Conservation (phyloP, 1,284 basidiomycete species). For the Rhodotorula sp. region DNA sequence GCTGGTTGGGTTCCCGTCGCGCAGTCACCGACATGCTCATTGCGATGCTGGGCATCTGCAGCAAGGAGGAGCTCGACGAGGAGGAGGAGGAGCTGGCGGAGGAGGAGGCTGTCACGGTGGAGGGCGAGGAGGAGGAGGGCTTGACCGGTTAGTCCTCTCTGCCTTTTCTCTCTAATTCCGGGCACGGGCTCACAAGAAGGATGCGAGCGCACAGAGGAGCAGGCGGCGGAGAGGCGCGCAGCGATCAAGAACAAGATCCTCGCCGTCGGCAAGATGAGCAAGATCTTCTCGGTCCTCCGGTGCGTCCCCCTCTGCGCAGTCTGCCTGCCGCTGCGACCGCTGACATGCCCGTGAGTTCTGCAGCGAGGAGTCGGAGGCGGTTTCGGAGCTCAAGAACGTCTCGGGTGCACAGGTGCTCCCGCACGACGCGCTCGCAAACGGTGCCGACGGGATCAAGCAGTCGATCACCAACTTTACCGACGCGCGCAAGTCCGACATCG, state of each 20-base stretch:
- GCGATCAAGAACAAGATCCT: constrained; percentile 98
- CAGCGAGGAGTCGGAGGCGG: constrained; percentile 96
- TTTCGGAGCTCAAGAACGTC: constrained; percentile 93
- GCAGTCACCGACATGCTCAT: constrained; percentile 94
- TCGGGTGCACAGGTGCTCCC: constrained; percentile 77
- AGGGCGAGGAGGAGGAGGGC: constrained; percentile 31
- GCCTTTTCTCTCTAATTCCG: not conserved
- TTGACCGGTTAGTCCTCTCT: constrained; percentile 19
- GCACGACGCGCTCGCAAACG: constrained; percentile 81
- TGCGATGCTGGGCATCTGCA: constrained; percentile 89
- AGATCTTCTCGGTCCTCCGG: constrained; percentile 94
- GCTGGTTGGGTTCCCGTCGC: not conserved
- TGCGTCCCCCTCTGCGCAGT: constrained; percentile 53
- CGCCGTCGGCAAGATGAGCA: constrained; percentile 93
- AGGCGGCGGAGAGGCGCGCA: constrained; percentile 72
- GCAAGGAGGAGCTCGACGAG: constrained; percentile 91
- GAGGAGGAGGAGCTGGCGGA: constrained; percentile 64
- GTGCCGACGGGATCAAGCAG: constrained; percentile 94
- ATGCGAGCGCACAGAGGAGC: constrained; percentile 53
- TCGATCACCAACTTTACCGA: constrained; percentile 93
- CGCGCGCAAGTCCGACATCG: constrained; percentile 97
- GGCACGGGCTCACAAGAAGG: not conserved
- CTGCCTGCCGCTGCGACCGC: not conserved
- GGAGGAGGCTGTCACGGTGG: constrained; percentile 17
- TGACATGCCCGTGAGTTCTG: not conserved